phyloP scores from a whole-genome alignment of 2,329 filamentous ascomycete genomes.

The Sporothrix inflata region DNA sequence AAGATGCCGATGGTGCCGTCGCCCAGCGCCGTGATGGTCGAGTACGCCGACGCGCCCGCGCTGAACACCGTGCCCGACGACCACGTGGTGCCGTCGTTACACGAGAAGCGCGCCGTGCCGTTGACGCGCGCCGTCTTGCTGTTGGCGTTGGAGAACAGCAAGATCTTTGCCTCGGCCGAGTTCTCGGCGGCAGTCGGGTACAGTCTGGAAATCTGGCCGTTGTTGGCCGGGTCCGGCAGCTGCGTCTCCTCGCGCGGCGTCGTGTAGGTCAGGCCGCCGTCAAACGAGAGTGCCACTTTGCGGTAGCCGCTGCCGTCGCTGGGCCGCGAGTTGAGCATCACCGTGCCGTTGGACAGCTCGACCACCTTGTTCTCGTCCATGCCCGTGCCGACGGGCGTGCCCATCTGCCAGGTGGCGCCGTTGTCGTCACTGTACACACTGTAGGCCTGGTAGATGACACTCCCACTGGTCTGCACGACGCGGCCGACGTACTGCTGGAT shows the following conservation, averaged over 20 bases:
- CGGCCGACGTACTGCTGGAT: conserved; percentile 1
- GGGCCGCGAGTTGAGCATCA: conserved; percentile 16
- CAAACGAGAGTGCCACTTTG: conserved; percentile 3
- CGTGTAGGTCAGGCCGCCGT: not conserved
- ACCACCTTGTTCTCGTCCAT: conserved; percentile 21
- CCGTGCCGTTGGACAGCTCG: conserved; percentile 17
- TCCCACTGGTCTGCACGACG: not conserved
- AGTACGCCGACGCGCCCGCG: not conserved
- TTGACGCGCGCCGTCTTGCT: conserved; percentile 8
- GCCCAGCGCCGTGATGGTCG: conserved; percentile 11
- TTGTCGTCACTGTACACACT: conserved; percentile 6
- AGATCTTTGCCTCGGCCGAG: not conserved
- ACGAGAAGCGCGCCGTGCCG: conserved; percentile 4
- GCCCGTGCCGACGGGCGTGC: conserved; percentile 2
- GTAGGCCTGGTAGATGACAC: not conserved
- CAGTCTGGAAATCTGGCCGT: not conserved
- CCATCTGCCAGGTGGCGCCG: conserved; percentile 14
- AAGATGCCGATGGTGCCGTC: conserved; percentile 7
- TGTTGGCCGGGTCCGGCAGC: conserved; percentile 6
- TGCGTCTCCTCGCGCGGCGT: not conserved
- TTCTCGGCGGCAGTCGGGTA: not conserved
- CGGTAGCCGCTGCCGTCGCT: conserved; percentile 15
- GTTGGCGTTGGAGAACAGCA: conserved; percentile 3
- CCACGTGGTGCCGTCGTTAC: conserved; percentile 16
- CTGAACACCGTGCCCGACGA: not conserved